Percentiles rank a stretch among this genome's conserved stretches.
Evolutionary conservation across 345 rosid genomes (phyloP).

Genomic region (Euphorbia lathyris): DNA sequence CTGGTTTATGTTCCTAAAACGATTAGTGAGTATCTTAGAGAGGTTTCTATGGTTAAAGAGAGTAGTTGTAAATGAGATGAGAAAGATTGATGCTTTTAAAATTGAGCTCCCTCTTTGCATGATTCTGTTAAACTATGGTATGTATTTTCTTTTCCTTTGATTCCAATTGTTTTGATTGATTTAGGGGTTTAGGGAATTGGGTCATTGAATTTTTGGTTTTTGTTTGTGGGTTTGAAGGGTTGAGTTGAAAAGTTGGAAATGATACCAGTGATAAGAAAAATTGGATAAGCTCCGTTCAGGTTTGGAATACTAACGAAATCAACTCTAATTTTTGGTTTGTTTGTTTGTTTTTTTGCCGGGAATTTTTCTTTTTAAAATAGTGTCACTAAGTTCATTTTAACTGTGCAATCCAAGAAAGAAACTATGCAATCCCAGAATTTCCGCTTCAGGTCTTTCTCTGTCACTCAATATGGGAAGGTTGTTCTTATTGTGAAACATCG

Average conservation of each 20-base stretch:
- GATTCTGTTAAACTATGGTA: slow-evolving; percentile 68
- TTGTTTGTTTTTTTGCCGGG: no score
- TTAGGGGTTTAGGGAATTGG: slow-evolving; percentile 6
- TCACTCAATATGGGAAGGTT: no score
- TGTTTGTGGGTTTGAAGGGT: slow-evolving; percentile 32
- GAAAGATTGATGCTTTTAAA: slow-evolving; percentile 67
- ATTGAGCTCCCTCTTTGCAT: slow-evolving; percentile 77
- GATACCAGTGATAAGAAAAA: slow-evolving; percentile 43
- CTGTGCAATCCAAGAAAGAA: no score
- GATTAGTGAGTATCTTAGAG: slow-evolving; percentile 42
- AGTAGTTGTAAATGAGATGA: slow-evolving; percentile 49
- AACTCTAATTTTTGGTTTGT: slow-evolving; percentile 14
- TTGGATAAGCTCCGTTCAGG: slow-evolving; percentile 71
- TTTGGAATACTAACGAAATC: slow-evolving; percentile 37
- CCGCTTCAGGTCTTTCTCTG: no score
- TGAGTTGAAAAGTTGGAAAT: slow-evolving; percentile 20
- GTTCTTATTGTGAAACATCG: no score
- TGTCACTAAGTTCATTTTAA: no score
- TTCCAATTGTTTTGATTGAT: neutral
- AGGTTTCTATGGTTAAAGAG: slow-evolving; percentile 41
- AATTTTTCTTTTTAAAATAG: no score
- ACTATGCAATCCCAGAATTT: no score
- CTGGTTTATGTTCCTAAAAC: slow-evolving; percentile 45
- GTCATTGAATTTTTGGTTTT: slow-evolving; percentile 7
- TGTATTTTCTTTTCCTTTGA: neutral